These are phyloP conservation scores for Daucus carota DNA, from an alignment of 129 eudicot species.

Conservation along the genomic window DH1_v3.0 NC_030381.2:46383501-46384000, in stretches of 20 bases:
- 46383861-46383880: no score
- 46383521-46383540: constrained; percentile 79
- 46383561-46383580: constrained; percentile 92
- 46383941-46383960: not conserved
- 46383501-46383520: constrained; percentile 90
- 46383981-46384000: not conserved
- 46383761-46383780: not conserved
- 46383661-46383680: constrained; percentile 40
- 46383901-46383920: not conserved
- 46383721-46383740: not conserved
- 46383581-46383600: constrained; percentile 78
- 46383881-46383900: not conserved
- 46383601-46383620: constrained; percentile 62
- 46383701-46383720: not conserved
- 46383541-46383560: constrained; percentile 80
- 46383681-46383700: no score
- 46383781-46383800: not conserved
- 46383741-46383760: not conserved
- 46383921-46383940: not conserved
- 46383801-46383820: no score
- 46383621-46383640: constrained; percentile 53
- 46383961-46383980: not conserved
- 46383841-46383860: not conserved
- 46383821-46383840: not conserved
- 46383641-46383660: constrained; percentile 57